Evolutionary conservation across 495 filamentous ascomycete genomes (phyloP), one percentile per base, ranked within the genome.

Genomic region (Aspergillus cristatus): DNA sequence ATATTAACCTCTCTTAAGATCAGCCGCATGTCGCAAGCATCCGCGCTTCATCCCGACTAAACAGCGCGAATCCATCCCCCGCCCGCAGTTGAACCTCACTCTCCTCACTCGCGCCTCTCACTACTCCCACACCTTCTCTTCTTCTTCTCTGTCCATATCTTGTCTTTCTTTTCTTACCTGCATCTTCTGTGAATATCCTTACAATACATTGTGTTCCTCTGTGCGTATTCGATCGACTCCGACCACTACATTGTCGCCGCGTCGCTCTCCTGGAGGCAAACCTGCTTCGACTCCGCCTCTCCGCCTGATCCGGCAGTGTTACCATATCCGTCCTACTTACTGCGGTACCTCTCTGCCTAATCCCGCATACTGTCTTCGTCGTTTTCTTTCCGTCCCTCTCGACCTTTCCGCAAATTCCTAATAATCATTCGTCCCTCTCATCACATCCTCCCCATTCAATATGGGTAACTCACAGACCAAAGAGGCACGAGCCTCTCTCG

Each of bases 391-490:
- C 18, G 31, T n/a, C 15, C 17, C 20, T 16, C 30, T 39, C n/a
- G n/a, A n/a, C n/a, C 20, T 24, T 24, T 24, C 20, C 20, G 4
- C 20, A 24, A 24, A 24, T 4, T 24, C 20, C 20, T n/a, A n/a
- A n/a, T n/a, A n/a, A n/a, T n/a, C n/a, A n/a, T n/a, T n/a, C n/a
- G n/a, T n/a, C n/a, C n/a, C n/a, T n/a, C n/a, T n/a, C n/a, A n/a
- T n/a, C n/a, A n/a, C n/a, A n/a, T 34, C 32, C 15, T 13, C 34
- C 14, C 28, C n/a, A 29, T 12, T 32, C 18, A 53, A 43, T 13
- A 79, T 79, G 76, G 76, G 76, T 17, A 79, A 79, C 42, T 70
- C 70, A 18, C 68, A 76, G 43, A 76, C 74, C 14, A 79, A 76
- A 57, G 76, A 79, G 53, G 59, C 68, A 31, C 67, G 74, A 35